phyloP scores from a whole-genome alignment of 768 basidiomycete genomes.

The Hortiboletus flavorubellus region DNA sequence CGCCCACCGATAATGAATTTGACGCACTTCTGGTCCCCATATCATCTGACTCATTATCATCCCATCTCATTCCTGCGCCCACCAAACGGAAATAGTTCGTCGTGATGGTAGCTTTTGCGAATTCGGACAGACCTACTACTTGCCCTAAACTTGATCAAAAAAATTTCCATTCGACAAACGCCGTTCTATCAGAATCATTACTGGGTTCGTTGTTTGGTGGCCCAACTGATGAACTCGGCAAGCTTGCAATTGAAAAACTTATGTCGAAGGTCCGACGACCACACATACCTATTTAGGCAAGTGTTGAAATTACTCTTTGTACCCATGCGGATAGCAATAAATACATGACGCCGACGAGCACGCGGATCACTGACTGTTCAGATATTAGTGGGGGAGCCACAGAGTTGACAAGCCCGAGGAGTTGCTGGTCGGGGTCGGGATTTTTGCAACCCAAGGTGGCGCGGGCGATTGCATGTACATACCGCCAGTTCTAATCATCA shows the following conservation, averaged over 20 bases:
- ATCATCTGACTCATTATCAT: too few species aligned
- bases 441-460: too few species aligned
- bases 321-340: neutral
- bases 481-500: too few species aligned
- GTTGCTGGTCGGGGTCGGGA: too few species aligned
- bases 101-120: neutral
- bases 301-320: neutral
- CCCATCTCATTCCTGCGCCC: neutral
- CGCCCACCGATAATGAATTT: neutral
- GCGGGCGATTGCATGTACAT: too few species aligned
- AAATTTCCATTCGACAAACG: neutral
- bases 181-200: neutral
- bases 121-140: neutral
- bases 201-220: too few species aligned
- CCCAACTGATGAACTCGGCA: too few species aligned
- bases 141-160: too few species aligned
- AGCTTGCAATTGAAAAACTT: too few species aligned
- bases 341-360: neutral
- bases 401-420: too few species aligned
- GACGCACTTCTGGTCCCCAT: neutral
- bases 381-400: too few species aligned
- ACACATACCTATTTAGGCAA: neutral
- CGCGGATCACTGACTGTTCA: too few species aligned
- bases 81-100: neutral
- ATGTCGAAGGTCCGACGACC: neutral